phyloP scores from a whole-genome alignment of 164 flowering plant genomes.

The Akebia trifoliata region DNA sequence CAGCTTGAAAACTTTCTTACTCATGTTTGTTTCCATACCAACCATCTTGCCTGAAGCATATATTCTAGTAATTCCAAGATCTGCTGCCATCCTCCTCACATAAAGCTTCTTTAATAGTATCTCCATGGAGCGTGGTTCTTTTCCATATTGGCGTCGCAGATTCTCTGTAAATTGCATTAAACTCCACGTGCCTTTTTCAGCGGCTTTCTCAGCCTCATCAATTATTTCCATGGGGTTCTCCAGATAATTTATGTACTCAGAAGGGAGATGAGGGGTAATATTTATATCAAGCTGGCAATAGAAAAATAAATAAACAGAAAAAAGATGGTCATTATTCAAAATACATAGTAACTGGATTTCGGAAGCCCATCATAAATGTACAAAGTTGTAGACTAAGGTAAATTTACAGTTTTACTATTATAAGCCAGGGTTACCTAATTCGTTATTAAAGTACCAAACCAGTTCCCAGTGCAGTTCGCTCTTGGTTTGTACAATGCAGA shows the following conservation, averaged over 20 bases:
- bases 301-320: slow-evolving; percentile 6
- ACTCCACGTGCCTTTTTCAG: slow-evolving; percentile 72
- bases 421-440: too few species aligned
- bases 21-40: slow-evolving; percentile 75
- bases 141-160: slow-evolving; percentile 83
- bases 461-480: too few species aligned
- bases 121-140: slow-evolving; percentile 94
- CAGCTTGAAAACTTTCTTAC: slow-evolving; percentile 67
- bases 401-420: too few species aligned
- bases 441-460: too few species aligned
- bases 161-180: slow-evolving; percentile 83
- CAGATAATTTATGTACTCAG: slow-evolving; percentile 87
- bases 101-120: slow-evolving; percentile 83
- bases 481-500: too few species aligned
- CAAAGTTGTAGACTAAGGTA: too few species aligned
- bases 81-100: slow-evolving; percentile 94
- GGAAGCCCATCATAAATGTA: neutral
- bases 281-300: slow-evolving; percentile 71
- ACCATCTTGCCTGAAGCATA: slow-evolving; percentile 82
- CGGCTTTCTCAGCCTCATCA: slow-evolving; percentile 77
- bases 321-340: slow-evolving; percentile 6
- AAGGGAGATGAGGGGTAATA: slow-evolving; percentile 72
- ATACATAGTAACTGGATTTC: neutral
- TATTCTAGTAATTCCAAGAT: slow-evolving; percentile 77
- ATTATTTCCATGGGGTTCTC: slow-evolving; percentile 84